A percentile compares a stretch with the other conserved stretches of the same genome.
These are phyloP conservation scores for Phoenix roebelenii DNA, from an alignment of 176 grass and related monocot species.

Conservation along the genomic window DNA sequence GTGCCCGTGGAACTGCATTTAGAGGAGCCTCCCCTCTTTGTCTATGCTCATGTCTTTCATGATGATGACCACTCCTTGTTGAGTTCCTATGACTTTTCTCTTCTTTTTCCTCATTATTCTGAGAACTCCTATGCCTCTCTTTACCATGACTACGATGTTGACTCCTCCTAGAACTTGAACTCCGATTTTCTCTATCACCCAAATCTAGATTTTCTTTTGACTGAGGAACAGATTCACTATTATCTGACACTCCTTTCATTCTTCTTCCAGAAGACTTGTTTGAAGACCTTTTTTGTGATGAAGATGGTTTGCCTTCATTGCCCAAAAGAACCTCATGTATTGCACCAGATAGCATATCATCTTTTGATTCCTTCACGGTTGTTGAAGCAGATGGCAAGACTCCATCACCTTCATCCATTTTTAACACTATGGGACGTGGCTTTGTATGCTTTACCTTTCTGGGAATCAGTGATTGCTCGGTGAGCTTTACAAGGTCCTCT, in stretches of 20 bases:
- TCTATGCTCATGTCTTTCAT: constrained; percentile 56
- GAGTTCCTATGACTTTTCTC: constrained; percentile 40
- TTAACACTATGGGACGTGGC: constrained; percentile 77
- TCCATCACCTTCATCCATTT: constrained; percentile 70
- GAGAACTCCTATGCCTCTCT: constrained; percentile 32
- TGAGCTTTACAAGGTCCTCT: constrained; percentile 29
- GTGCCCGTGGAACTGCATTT: constrained; percentile 36
- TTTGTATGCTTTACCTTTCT: constrained; percentile 45
- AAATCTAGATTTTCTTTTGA: constrained; percentile 15
- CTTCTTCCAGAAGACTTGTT: constrained; percentile 23
- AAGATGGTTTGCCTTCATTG: constrained; percentile 34
- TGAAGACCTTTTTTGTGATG: constrained; percentile 22
- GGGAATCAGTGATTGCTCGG: constrained; percentile 18
- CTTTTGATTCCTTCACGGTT: constrained; percentile 27
- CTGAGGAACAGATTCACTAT: constrained; percentile 28
- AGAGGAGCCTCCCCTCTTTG: constrained; percentile 27
- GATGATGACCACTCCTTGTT: constrained; percentile 27
- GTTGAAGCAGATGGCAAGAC: constrained; percentile 29
- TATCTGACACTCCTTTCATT: constrained; percentile 16
- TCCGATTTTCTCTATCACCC: constrained; percentile 22
- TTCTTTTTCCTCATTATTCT: constrained; percentile 37
- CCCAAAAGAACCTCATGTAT: constrained; percentile 44
- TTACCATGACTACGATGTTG: constrained; percentile 34
- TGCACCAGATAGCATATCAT: constrained; percentile 40
- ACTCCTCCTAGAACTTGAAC: constrained; percentile 36